These are phyloP conservation scores for Ganoderma boninense DNA, from an alignment of 1,284 basidiomycete species.

Conservation along the genomic window DNA sequence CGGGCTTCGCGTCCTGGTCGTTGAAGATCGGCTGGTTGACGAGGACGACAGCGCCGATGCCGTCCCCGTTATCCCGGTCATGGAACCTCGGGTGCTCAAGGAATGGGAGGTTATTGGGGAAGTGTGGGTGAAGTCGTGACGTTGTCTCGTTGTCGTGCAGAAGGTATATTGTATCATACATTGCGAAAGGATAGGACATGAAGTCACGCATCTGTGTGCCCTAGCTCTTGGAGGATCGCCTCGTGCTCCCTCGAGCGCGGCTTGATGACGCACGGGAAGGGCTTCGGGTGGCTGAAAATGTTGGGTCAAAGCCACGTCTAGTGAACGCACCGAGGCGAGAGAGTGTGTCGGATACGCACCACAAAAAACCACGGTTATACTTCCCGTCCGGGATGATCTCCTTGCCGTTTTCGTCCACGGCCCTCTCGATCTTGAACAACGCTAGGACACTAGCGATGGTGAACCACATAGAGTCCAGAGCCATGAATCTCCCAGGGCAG, in stretches of 20 bases:
- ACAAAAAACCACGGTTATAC: conserved; percentile 29
- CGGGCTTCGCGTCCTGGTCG: conserved; percentile 67
- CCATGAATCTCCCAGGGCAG: conserved; percentile 35
- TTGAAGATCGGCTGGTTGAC: conserved; percentile 63
- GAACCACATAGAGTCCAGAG: conserved; percentile 32
- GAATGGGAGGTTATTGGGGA: conserved; percentile 77
- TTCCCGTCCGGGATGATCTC: conserved; percentile 30
- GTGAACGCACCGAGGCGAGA: neutral
- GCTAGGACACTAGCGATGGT: conserved; percentile 27
- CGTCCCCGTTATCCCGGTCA: conserved; percentile 35
- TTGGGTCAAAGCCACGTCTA: neutral
- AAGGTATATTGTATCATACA: neutral
- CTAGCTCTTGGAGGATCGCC: conserved; percentile 24
- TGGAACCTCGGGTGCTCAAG: conserved; percentile 56
- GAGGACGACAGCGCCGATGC: conserved; percentile 51
- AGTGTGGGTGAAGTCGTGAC: conserved; percentile 61
- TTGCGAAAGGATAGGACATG: neutral
- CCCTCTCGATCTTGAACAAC: conserved; percentile 30
- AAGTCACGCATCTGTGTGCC: conserved; percentile 14
- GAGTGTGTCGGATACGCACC: conserved; percentile 16
- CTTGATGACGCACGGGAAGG: conserved; percentile 31
- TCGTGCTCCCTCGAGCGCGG: conserved; percentile 32
- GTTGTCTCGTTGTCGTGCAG: neutral
- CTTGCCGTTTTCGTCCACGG: conserved; percentile 28
- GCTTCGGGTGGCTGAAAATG: conserved; percentile 30